Evolutionary conservation across 2,329 filamentous ascomycete species (phyloP), one percentile per base, ranked within the genome.

Genomic region (Ceratocystis huliohia): DNA sequence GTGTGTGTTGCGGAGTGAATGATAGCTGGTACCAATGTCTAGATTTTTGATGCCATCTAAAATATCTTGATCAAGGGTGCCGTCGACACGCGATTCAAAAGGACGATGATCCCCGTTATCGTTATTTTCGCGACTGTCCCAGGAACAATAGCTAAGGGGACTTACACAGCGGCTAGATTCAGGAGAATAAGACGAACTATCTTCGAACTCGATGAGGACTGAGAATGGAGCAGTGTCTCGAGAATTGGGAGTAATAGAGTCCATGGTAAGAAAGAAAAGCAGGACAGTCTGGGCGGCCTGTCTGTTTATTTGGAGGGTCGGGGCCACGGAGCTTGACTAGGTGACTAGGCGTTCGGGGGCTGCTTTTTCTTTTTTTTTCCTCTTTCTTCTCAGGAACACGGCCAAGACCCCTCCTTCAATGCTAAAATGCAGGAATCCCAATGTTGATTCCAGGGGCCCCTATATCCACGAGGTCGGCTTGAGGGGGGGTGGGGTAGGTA

Each of bases 81-180:
- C 61, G 28, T 66, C 65, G 17, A 30, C 56, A 50, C 65, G 56
- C 28, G 62, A 63, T 64, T 61, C n/a, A 5, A 62, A 64, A 20
- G 53, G 53, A 25, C 17, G 33, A 7, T 59, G 53, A 37, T 59
- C 45, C 33, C 8, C 46, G 57, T 64, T 66, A 53, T 50, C 41
- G 61, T 63, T 59, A 48, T 65, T 59, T 50, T 33, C 44, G n/a
- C 64, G 53, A 28, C 65, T 65, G 61, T 68, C 66, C 63, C 65
- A 68, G 33, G 66, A 68, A 59, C 66, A 68, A 62, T 45, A 68
- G 53, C 66, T 68, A 28, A 64, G 45, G 48, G 64, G 44, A 50
- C 66, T 68, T 53, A 48, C 66, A 63, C 66, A 68, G 61, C 66
- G 66, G 53, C 66, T 68, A 25, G 66, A 66, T 20, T 65, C 57